Conservation (phyloP, 148 eudicot species). For the Heliamphora exappendiculata region DNA sequence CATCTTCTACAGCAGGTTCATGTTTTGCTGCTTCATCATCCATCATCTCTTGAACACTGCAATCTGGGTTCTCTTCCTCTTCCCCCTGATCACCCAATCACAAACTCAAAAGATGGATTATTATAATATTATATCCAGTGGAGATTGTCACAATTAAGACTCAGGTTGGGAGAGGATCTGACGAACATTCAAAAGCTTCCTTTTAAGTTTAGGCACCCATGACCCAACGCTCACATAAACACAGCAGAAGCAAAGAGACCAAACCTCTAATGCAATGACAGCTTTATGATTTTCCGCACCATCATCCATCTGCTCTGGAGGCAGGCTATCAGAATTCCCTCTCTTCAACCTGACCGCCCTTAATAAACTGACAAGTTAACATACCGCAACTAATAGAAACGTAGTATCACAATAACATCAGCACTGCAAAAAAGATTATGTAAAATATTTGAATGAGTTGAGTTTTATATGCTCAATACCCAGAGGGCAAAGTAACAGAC, state of each 20-base stretch:
- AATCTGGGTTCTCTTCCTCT: constrained; percentile 8
- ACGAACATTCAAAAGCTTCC: not conserved
- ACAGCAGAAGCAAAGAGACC: not conserved
- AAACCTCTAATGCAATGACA: constrained; percentile 25
- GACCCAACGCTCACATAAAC: not conserved
- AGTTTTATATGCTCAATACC: not conserved
- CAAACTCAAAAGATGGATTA: not conserved
- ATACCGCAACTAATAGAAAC: not conserved
- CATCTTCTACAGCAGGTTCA: constrained; percentile 18
- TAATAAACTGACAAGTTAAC: not conserved
- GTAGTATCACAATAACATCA: not conserved
- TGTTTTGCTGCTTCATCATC: constrained; percentile 2
- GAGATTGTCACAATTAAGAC: not conserved
- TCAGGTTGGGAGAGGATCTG: not conserved
- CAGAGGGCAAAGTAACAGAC: constrained; percentile 14
- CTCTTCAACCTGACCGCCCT: constrained; percentile 30
- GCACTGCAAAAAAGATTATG: not conserved
- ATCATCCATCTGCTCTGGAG: constrained; percentile 22
- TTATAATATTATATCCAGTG: not conserved
- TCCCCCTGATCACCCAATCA: constrained; percentile 16
- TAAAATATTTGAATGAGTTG: not conserved
- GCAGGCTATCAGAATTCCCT: constrained; percentile 19
- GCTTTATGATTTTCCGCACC: constrained; percentile 13
- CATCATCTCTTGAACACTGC: constrained; percentile 8
- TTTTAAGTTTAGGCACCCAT: not conserved